Evolutionary conservation across 2,329 filamentous ascomycete species (phyloP), one percentile per base, ranked within the genome.

Genomic region (Aureobasidium musti): DNA sequence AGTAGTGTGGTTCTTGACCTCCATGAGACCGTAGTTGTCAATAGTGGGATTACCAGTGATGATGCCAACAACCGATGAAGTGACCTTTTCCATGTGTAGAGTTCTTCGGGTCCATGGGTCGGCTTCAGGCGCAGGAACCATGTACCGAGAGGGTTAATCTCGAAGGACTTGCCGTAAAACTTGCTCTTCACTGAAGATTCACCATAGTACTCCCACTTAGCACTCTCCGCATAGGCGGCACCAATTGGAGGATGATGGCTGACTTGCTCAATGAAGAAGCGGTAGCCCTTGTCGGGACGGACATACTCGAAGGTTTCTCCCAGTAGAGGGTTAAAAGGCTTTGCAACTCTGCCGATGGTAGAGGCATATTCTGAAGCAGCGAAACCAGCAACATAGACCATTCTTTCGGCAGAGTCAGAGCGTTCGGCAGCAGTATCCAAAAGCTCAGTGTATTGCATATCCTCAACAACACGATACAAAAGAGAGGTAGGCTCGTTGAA

Each of bases 1-100:
- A 0, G 94, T 99, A 0, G 89, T 96, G 89, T 91, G 94, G 79
- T 99, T 99, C 82, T 92, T 97, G 77, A 99, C 89, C 76, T 97
- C 92, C 91, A 99, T 98, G 0, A 89, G 84, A 1, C 95, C 95
- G 76, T 98, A 98, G 78, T 99, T 97, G 80, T 99, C 95, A n/a
- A 99, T 91, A 0, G 91, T 91, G 0, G 95, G 95, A 72, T 91
- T 97, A 56, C 95, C 95, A 0, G 94, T 98, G 73, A 99, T 97
- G 77, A 99, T 99, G 67, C 95, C 95, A 68, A 98, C 89, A n/a
- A 99, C 95, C 1, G 93, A 96, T 1, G 92, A 95, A 0, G 93
- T 98, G 21, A 97, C 92, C 80, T 99, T 99, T 97, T 98, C 95
- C 95, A 99, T 0, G 94, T 97, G 79, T 96, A 99, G 1, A 97